Evolutionary conservation across 495 filamentous ascomycete genomes (phyloP), one percentile per base, ranked within the genome.

Genomic region (Penicillium angulare): DNA sequence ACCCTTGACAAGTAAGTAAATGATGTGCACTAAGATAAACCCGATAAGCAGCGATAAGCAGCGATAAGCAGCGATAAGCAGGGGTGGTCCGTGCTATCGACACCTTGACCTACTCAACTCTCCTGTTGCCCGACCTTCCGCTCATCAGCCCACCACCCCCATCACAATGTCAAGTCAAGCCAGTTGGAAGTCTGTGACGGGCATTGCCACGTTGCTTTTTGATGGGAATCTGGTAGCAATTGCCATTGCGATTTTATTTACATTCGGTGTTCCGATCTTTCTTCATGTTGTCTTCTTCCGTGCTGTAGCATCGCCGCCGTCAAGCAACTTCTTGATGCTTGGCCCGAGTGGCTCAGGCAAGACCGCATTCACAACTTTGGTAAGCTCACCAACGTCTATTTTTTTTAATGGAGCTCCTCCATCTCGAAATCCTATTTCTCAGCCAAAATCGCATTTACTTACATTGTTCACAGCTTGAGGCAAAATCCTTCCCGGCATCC

Each of bases 261-360:
- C 86, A 33, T 69, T 97, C 47, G 67, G 86, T 13, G 65, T 88
- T 12, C 95, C 93, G 13, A 60, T 95, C 22, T 55, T 95, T 51
- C 74, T 97, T 23, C 93, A 97, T 74, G 60, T 81, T 41, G 63
- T 88, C 57, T 81, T 96, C 62, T 88, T 89, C 67, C 75, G 75
- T 15, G 72, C 77, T 24, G 82, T 78, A 34, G 78, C 82, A 1
- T 83, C 86, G 45, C 82, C 80, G 20, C 79, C 76, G 8, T 80
- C 90, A 4, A 90, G 92, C 23, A 87, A 86, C 5, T 90, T 97
- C 66, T 74, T 97, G 3, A 82, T 98, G 13, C 61, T 92, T 41
- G 93, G 93, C 4, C 93, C 92, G 6, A 84, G 84, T 23, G 88
- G 86, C 50, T 79, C 85, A 42, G 93, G 93, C 55, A 98, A 98